Base-by-base conservation (phyloP, 164 flowering plant species). In the Stephania japonica region DNA sequence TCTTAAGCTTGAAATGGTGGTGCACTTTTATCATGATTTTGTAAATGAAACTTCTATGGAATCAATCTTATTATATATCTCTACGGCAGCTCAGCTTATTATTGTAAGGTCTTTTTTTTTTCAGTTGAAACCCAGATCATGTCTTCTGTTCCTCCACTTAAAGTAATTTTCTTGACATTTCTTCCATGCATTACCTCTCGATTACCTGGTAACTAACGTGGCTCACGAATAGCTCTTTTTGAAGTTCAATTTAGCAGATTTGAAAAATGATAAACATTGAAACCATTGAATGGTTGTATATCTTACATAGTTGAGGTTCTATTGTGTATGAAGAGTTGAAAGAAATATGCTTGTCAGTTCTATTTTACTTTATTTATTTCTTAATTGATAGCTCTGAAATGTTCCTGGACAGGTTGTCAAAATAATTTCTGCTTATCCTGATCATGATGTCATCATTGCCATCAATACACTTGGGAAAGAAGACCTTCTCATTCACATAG, bases 381-480 rank as follows among this genome's bases (percentile, higher is more conserved):
- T 69, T 18, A 74, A 32, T 25, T 74, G 26, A 23, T 72, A 7
- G 26, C 59, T 72, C 66, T 68, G 72, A 27, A 19, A 78, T 59
- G 38, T 19, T 79, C 77, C 62, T 65, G 53, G 67, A 68, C 86
- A 93, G 98, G 86, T 90, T 77, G 85, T 89, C 75, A 86, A 89
- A 76, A 79, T 91, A 74, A 91, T 91, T 80, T 76, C 75, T 23
- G 80, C 90, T 56, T 88, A 93, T 83, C 98, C 97, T 75, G 75
- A 87, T 1, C 91, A 89, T 76, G 93, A 91, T 25, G 77, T 93
- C 49, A 77, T 93, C 72, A 91, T 93, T 73, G 96, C 89, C 65
- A 81, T 93, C 71, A 88, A 91, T 78, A 66, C 86, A 12, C 82
- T 94, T 79, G 98, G 98, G 43, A 94, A 94, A 79, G 98, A 94